A percentile compares a stretch with the other conserved stretches of the same genome.
These are phyloP conservation scores for Lactarius trivialis DNA, from an alignment of 768 basidiomycete species.

Conservation along the genomic window DNA sequence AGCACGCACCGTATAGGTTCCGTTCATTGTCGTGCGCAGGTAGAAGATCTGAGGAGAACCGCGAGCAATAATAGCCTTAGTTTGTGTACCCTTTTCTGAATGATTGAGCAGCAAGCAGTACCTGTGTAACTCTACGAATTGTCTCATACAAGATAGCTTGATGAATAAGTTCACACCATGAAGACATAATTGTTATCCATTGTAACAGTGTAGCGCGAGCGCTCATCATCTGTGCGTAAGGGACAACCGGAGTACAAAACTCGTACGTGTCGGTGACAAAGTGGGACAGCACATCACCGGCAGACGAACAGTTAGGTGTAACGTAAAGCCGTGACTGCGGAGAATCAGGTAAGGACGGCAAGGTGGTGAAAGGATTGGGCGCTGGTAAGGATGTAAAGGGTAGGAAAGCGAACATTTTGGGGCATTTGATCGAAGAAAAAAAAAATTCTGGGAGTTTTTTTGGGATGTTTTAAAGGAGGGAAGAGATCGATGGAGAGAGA, in stretches of 20 bases:
- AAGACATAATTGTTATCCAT: slow-evolving; percentile 21
- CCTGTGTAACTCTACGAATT: background rate
- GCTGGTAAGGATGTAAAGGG: slow-evolving; percentile 9
- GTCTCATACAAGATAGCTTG: background rate
- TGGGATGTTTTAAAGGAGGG: slow-evolving; percentile 11
- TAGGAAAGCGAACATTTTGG: slow-evolving; percentile 9
- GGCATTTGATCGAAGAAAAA: background rate
- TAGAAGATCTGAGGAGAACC: slow-evolving; percentile 25
- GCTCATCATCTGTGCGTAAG: slow-evolving; percentile 9
- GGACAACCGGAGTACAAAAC: slow-evolving; percentile 11
- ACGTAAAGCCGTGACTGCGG: slow-evolving; percentile 13
- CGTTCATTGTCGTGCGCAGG: slow-evolving; percentile 72
- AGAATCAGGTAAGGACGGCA: slow-evolving; percentile 23
- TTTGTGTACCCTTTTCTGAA: slow-evolving; percentile 4
- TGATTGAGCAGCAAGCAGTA: background rate
- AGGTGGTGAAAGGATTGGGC: slow-evolving; percentile 20
- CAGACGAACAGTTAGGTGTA: slow-evolving; percentile 9
- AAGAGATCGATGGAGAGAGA: background rate
- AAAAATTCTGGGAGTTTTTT: background rate
- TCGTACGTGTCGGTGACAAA: slow-evolving; percentile 7
- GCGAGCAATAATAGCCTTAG: slow-evolving; percentile 1
- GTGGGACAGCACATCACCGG: background rate
- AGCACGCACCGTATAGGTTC: slow-evolving; percentile 44
- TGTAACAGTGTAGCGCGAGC: slow-evolving; percentile 1
- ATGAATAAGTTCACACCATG: background rate